Evolutionary conservation across 202 grass and related monocot species (phyloP).

Genomic region (Panicum hallii): DNA sequence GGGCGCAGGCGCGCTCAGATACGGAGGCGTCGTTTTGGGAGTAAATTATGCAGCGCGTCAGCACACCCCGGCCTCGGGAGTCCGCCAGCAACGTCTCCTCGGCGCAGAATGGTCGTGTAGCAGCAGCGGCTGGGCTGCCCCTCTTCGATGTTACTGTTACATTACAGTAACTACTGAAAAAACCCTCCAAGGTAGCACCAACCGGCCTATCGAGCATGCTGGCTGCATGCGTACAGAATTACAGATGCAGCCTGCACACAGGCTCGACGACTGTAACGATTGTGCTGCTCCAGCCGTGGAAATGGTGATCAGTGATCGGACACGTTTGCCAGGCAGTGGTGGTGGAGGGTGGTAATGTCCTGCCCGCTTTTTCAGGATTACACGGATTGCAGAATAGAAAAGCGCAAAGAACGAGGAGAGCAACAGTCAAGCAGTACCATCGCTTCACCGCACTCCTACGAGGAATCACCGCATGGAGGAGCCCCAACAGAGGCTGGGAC

Average conservation of each 20-base stretch:
- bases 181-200: neutral
- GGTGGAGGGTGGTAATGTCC: neutral
- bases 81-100: conserved; percentile 35
- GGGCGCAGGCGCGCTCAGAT: conserved; percentile 41
- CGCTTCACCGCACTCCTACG: conserved; percentile 44
- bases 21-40: conserved; percentile 60
- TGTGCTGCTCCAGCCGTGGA: neutral
- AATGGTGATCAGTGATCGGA: conserved; percentile 10
- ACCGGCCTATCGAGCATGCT: neutral
- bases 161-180: conserved; percentile 20
- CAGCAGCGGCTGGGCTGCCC: neutral
- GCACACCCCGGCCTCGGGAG: conserved; percentile 42
- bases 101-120: neutral
- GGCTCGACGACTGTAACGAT: neutral
- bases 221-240: neutral
- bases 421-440: conserved; percentile 29
- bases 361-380: conserved; percentile 17
- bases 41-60: conserved; percentile 54
- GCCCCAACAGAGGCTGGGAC: neutral
- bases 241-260: neutral
- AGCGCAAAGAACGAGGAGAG: conserved; percentile 15
- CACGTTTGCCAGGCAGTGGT: neutral
- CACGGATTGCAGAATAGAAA: neutral
- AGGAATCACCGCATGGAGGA: conserved; percentile 20
- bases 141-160: neutral